Conservation (phyloP, 345 rosid genomes). For the Murraya paniculata region DNA sequence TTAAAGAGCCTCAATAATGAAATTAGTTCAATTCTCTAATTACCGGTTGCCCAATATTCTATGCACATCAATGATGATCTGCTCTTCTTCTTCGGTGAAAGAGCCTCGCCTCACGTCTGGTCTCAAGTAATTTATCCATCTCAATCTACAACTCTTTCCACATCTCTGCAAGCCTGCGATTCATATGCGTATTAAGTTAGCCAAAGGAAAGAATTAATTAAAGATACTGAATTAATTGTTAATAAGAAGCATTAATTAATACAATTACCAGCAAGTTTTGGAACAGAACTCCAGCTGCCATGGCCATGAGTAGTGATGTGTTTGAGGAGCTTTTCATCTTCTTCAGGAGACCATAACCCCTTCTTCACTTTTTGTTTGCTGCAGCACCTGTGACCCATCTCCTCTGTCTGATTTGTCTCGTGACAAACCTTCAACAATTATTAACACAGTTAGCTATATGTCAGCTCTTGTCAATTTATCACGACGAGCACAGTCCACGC, state of each 20-base stretch:
- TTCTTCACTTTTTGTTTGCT: conserved; percentile 69
- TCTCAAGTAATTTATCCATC: conserved; percentile 63
- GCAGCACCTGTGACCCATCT: conserved; percentile 68
- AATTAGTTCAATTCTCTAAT: not conserved
- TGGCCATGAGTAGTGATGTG: conserved; percentile 63
- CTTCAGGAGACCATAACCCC: conserved; percentile 83
- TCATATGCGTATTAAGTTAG: not conserved
- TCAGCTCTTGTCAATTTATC: too few species aligned
- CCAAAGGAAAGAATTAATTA: not conserved
- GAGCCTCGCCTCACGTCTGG: conserved; percentile 56
- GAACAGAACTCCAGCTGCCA: conserved; percentile 82
- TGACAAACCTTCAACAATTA: not conserved
- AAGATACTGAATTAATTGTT: too few species aligned
- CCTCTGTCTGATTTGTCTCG: not conserved
- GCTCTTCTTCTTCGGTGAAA: conserved; percentile 51
- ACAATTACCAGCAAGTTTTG: conserved; percentile 57
- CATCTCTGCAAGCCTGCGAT: conserved; percentile 53
- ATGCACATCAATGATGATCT: conserved; percentile 54
- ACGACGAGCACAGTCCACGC: not conserved
- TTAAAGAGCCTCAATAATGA: not conserved
- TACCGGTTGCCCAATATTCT: conserved; percentile 56
- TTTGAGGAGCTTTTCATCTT: conserved; percentile 62
- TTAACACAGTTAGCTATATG: too few species aligned
- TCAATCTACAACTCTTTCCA: conserved; percentile 61
- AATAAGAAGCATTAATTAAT: too few species aligned